These are phyloP conservation scores for Syncephalastrum contaminatum DNA, from an alignment of 371 early-diverging fungal species.

Conservation along the genomic window DNA sequence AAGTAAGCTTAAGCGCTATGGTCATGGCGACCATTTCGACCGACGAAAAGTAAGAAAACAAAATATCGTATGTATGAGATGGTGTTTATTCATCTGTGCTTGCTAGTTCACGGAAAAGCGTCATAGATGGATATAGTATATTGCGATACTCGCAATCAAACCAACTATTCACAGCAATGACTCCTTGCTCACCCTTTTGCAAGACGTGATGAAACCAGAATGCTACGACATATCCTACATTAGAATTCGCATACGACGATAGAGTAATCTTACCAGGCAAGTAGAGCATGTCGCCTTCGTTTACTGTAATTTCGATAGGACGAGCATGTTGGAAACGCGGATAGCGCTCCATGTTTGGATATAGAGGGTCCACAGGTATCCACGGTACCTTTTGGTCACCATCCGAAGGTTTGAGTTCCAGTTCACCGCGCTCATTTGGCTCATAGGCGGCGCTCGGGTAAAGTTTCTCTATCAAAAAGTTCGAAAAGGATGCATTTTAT, in stretches of 20 bases:
- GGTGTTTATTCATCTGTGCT: no score
- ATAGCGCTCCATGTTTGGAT: conserved; percentile 41
- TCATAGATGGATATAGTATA: conserved; percentile 34
- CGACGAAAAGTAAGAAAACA: no score
- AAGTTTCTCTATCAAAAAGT: conserved; percentile 39
- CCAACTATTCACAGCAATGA: conserved; percentile 84
- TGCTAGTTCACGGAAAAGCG: conserved; percentile 28
- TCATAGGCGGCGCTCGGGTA: conserved; percentile 58
- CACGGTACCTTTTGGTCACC: conserved; percentile 53
- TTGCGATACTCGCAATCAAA: conserved; percentile 69
- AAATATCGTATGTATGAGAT: no score
- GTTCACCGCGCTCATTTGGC: conserved; percentile 21
- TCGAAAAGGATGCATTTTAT: background rate
- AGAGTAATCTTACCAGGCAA: conserved; percentile 51
- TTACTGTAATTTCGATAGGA: conserved; percentile 56
- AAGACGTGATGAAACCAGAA: conserved; percentile 80
- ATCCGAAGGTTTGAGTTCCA: conserved; percentile 40
- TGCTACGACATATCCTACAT: conserved; percentile 21
- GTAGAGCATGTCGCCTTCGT: conserved; percentile 74
- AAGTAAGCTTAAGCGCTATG: no score
- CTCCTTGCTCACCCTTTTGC: conserved; percentile 61
- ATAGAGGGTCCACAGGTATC: conserved; percentile 65
- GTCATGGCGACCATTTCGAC: no score
- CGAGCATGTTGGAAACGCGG: conserved; percentile 57
- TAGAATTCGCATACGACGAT: background rate